Evolutionary conservation across 108 stramenopile species (phyloP), one percentile per base, ranked within the genome.

Genomic region (Fragilaria crotonensis): DNA sequence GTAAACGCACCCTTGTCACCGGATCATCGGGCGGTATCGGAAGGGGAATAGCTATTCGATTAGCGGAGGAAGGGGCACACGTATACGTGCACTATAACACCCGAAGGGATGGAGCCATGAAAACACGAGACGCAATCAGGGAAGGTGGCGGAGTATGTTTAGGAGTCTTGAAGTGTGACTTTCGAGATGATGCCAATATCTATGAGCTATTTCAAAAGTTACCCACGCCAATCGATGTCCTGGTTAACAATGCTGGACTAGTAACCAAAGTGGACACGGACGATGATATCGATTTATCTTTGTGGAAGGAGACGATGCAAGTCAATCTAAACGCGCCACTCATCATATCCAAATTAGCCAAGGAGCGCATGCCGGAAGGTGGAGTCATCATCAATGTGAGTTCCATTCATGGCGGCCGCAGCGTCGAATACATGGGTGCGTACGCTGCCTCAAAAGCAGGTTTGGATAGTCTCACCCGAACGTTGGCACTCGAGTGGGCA

Each of bases 231-330:
- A 54, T 72, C 0, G 76, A 85, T 74, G 66, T 85, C 25, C 56
- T 85, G 29, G 60, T 81, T 31, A 85, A 85, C 49, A 85, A 85
- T 47, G 84, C 84, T 4, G 84, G 84, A 0, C 62, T 79, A 3
- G 65, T 85, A 28, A 77, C 80, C 29, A 85, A 85, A 66, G 52
- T 81, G 17, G 75, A 80, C 4, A 5, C 72, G 45, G 78, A 85
- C 53, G 80, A 81, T 36, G 84, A 85, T 44, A 68, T 73, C 36
- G 49, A 64, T 19, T 49, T 81, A 5, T 62, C 72, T 2, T 23
- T 32, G 7, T 79, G 80, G 84, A 69, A 74, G 20, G 80, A 81
- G 52, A 81, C 79, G 0, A 67, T 81, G 63, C 60, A 63, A 2
- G 69, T 85, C 22, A 85, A 85, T 60, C 58, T 85, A 29, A 64